Evolutionary conservation across 139 green algal genomes (phyloP).

Genomic region (Penium margaritaceum): DNA sequence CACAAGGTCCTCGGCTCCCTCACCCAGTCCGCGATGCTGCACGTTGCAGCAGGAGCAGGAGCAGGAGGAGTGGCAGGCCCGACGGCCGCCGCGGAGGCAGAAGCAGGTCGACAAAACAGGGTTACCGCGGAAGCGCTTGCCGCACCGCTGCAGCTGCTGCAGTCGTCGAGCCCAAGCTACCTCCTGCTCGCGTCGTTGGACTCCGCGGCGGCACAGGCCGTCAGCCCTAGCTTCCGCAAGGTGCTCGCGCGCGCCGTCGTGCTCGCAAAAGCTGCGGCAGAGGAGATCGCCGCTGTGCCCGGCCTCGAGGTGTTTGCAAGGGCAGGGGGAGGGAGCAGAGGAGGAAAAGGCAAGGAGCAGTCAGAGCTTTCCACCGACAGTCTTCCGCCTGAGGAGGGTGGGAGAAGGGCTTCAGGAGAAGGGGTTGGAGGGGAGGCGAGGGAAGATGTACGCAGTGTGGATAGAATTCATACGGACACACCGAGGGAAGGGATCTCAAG

Average conservation of each 20-base stretch:
- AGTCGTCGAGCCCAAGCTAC: slow-evolving; percentile 77
- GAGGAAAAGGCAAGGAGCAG: background rate
- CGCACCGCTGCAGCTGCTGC: slow-evolving; percentile 40
- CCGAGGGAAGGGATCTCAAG: too few species aligned
- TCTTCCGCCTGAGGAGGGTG: too few species aligned
- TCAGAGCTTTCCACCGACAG: slow-evolving; percentile 2
- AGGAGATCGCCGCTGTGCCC: background rate
- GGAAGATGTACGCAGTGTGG: too few species aligned
- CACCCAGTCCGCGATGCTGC: slow-evolving; percentile 88
- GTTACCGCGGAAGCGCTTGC: too few species aligned
- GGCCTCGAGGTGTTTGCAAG: slow-evolving; percentile 19
- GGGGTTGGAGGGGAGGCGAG: too few species aligned
- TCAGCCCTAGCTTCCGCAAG: too few species aligned
- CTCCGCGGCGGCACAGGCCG: slow-evolving; percentile 54
- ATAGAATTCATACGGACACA: too few species aligned
- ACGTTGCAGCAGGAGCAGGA: slow-evolving; percentile 43
- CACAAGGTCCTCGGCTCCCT: slow-evolving; percentile 75
- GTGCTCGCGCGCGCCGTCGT: background rate
- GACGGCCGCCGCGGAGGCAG: slow-evolving; percentile 3
- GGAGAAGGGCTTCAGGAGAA: too few species aligned
- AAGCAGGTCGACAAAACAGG: too few species aligned
- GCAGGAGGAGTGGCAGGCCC: slow-evolving; percentile 23
- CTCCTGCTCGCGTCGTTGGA: slow-evolving; percentile 85
- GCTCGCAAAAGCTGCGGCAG: background rate
- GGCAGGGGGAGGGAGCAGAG: too few species aligned